Percentiles rank a stretch among this genome's conserved stretches.
phyloP scores from a whole-genome alignment of 1,284 basidiomycete genomes.

The Microbotryum lychnidis-dioicae region DNA sequence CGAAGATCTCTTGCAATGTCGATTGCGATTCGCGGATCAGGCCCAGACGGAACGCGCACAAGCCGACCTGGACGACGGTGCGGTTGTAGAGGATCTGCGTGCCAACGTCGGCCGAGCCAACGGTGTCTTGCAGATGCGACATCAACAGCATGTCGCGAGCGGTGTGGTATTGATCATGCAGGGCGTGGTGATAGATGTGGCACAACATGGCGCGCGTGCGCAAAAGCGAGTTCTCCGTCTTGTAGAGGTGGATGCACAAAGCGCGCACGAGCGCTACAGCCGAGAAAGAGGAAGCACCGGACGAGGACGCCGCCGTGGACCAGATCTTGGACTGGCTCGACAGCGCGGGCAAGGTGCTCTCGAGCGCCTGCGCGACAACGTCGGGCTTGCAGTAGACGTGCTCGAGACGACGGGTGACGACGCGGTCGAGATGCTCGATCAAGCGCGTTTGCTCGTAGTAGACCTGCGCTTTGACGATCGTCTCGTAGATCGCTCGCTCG shows the following conservation, averaged over 20 bases:
- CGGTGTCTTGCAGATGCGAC: constrained; percentile 96
- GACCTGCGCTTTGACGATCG: constrained; percentile 82
- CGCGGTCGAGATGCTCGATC: constrained; percentile 60
- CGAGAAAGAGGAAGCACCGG: constrained; percentile 48
- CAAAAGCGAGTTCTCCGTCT: constrained; percentile 70
- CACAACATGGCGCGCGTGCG: constrained; percentile 94
- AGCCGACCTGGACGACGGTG: constrained; percentile 90
- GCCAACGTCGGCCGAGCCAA: constrained; percentile 88
- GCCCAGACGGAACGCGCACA: constrained; percentile 92
- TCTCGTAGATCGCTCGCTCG: constrained; percentile 87
- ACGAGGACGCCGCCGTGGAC: constrained; percentile 41
- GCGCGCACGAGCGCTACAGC: constrained; percentile 73
- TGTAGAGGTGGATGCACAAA: constrained; percentile 89
- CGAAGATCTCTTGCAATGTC: constrained; percentile 90
- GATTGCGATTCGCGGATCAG: constrained; percentile 89
- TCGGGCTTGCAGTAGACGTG: constrained; percentile 99
- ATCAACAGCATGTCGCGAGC: constrained; percentile 97
- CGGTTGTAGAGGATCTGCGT: constrained; percentile 99
- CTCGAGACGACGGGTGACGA: constrained; percentile 90
- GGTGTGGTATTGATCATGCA: constrained; percentile 93
- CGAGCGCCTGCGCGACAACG: constrained; percentile 82
- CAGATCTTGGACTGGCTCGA: constrained; percentile 34
- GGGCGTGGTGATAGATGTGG: constrained; percentile 94
- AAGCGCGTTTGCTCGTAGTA: constrained; percentile 68
- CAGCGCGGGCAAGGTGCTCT: constrained; percentile 49